A percentile compares a stretch with the other conserved stretches of the same genome.
phyloP scores from a whole-genome alignment of 2,329 filamentous ascomycete genomes.

The Diatrype stigma region DNA sequence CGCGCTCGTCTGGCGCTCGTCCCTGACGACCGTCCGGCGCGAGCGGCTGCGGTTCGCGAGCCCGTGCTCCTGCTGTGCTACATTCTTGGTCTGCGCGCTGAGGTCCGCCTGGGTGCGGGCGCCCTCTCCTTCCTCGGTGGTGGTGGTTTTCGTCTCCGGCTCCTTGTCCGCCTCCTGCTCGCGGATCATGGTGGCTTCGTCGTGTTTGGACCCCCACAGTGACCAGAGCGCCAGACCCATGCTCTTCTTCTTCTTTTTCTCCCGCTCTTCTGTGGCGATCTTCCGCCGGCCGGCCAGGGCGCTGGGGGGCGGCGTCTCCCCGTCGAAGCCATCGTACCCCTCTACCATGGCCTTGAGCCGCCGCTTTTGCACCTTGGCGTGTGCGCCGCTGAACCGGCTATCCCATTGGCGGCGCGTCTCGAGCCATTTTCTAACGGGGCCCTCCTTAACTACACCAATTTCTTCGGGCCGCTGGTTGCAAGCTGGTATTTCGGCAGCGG shows the following conservation, averaged over 20 bases:
- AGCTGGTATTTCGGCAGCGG: slow-evolving; percentile 59
- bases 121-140: slow-evolving; percentile 38
- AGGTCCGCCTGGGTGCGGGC: slow-evolving; percentile 39
- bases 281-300: slow-evolving; percentile 71
- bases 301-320: slow-evolving; percentile 77
- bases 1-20: slow-evolving; percentile 45
- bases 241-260: slow-evolving; percentile 60
- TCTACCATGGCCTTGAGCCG: slow-evolving; percentile 67
- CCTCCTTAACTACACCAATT: slow-evolving; percentile 76
- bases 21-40: slow-evolving; percentile 42
- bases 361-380: slow-evolving; percentile 67
- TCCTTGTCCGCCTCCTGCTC: slow-evolving; percentile 48
- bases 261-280: slow-evolving; percentile 40
- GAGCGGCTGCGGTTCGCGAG: slow-evolving; percentile 35
- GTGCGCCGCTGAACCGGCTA: slow-evolving; percentile 62
- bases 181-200: slow-evolving; percentile 65
- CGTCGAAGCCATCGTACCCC: slow-evolving; percentile 67
- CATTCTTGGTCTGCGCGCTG: slow-evolving; percentile 31
- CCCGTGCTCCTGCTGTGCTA: slow-evolving; percentile 15
- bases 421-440: slow-evolving; percentile 80
- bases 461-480: slow-evolving; percentile 59
- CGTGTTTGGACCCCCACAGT: slow-evolving; percentile 84
- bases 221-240: slow-evolving; percentile 74
- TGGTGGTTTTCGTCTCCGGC: slow-evolving; percentile 29
- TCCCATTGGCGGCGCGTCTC: slow-evolving; percentile 71